Evolutionary conservation across 805 yeast genomes (phyloP), one percentile per base, ranked within the genome.

Genomic region (Saccharomycopsis fibuligera): DNA sequence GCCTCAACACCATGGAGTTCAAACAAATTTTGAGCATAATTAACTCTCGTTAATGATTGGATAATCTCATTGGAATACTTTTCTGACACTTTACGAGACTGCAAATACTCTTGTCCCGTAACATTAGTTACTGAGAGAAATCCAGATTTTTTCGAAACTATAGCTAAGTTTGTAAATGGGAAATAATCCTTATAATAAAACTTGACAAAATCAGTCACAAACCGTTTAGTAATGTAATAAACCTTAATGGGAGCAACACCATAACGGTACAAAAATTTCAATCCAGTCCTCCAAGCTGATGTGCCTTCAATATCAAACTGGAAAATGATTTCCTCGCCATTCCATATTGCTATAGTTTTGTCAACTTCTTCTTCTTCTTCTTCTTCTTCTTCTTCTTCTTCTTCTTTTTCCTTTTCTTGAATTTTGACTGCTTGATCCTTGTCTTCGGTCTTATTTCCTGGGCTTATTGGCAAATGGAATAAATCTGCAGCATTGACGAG

Each of bases 1-100:
- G 70, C 61, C 0, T 69, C 78, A 17, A 74, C 51, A 0, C 68
- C 70, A 47, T 73, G 75, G n/a, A 73, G 64, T n/a, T 67, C 60
- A 41, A 65, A 57, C 5, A 71, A 43, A 47, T 70, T 61, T 22
- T 67, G 70, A 1, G 70, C 68, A 56, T 73, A 74, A 57, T 73
- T 74, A 43, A 63, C 72, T 47, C 78, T 57, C 0, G 75, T 69
- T 3, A 66, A 57, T 4, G 73, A 61, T 51, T 72, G 73, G 22
- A 70, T 53, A 9, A 73, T 53, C 5, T 67, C 67, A 29, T 51
- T 37, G 10, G 56, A 39, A 50, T 62, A 69, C 2, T 49, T 47
- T 8, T 52, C 45, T n/a, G 65, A 49, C 10, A 70, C 55, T 1
- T 57, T 53, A 1, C 59, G n/a, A 1, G 45, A 35, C 3, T 30